Percentiles rank a stretch among this genome's conserved stretches.
Conservation (phyloP, 164 flowering plant genomes). For the Vitis rupestris region DNA sequence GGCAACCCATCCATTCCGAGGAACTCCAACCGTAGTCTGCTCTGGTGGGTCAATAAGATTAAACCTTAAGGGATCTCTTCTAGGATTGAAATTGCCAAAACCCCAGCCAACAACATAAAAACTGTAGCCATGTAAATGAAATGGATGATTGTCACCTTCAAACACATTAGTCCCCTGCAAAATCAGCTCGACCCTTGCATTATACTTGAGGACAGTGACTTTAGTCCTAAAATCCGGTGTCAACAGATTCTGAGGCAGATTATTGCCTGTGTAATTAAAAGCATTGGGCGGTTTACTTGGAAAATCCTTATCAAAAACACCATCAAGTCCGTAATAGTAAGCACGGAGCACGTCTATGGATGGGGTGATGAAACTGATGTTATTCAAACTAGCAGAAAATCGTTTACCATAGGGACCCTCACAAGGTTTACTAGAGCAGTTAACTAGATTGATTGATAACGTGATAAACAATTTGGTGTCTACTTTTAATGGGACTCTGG, state of each 20-base stretch:
- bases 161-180: constrained; percentile 27
- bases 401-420: not conserved
- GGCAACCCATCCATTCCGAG: no score
- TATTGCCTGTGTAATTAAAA: constrained; percentile 16
- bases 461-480: not conserved
- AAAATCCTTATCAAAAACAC: constrained; percentile 3
- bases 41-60: no score
- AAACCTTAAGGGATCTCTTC: no score
- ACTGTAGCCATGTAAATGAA: no score
- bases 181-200: constrained; percentile 15
- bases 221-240: constrained; percentile 6
- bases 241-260: not conserved
- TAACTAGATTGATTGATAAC: not conserved
- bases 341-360: not conserved
- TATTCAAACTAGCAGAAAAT: not conserved
- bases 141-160: not conserved
- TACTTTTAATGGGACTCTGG: not conserved
- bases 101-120: no score
- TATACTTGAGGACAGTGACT: constrained; percentile 14
- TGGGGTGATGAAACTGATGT: not conserved
- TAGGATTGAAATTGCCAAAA: no score
- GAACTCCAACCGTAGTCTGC: no score
- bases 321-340: constrained; percentile 1
- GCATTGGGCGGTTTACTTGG: not conserved
- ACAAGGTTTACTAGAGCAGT: not conserved